Conservation (phyloP, 2,329 filamentous ascomycete species). For the Paracoccidioides lutzii region DNA sequence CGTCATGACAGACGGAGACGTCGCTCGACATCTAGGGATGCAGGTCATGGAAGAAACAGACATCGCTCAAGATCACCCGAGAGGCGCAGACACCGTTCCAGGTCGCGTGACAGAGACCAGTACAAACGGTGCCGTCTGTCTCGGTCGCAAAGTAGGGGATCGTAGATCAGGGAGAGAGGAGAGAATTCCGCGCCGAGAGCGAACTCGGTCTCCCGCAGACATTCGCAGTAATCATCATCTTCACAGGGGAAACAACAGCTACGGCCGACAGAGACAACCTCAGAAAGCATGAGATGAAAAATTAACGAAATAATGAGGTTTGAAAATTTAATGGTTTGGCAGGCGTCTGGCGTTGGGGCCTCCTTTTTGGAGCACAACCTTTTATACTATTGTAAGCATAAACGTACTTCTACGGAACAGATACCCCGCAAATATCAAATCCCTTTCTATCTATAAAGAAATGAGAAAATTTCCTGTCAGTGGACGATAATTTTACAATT, state of each 20-base stretch:
- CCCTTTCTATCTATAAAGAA: conserved; percentile 6
- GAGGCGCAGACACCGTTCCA: conserved; percentile 6
- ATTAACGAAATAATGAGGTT: conserved; percentile 5
- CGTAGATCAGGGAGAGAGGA: conserved; percentile 16
- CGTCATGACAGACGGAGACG: conserved; percentile 22
- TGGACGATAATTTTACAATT: conserved; percentile 28
- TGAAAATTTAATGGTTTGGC: not conserved
- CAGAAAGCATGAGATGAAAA: not conserved
- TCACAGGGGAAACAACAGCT: conserved; percentile 18
- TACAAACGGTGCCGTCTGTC: conserved; percentile 16
- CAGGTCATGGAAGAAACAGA: not conserved
- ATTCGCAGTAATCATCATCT: conserved; percentile 17
- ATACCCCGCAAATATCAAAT: not conserved
- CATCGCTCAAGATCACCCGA: conserved; percentile 9
- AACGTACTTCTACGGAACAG: not conserved
- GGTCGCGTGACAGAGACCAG: conserved; percentile 16
- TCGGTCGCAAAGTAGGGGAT: conserved; percentile 20
- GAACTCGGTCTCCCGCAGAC: conserved; percentile 14
- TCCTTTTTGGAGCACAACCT: not conserved
- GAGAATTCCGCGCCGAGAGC: conserved; percentile 14
- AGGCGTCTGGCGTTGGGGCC: not conserved
- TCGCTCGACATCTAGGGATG: conserved; percentile 10
- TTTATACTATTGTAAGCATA: not conserved
- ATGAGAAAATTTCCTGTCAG: not conserved
- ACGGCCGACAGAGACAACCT: conserved; percentile 9